phyloP scores from a whole-genome alignment of 148 eudicot species.

The Drosera capensis region DNA sequence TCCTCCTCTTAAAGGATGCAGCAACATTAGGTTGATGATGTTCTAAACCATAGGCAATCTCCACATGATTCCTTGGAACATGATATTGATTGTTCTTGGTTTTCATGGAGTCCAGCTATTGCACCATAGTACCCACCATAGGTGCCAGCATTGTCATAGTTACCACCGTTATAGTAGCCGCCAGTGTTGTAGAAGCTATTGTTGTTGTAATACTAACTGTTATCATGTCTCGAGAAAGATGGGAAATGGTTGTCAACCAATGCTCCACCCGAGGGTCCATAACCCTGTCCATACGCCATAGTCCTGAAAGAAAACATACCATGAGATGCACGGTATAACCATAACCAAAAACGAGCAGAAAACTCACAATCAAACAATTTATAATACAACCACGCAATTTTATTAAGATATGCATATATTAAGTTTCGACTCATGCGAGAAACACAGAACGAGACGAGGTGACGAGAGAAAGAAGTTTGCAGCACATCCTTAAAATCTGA shows the following conservation, averaged over 20 bases:
- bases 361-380: no score
- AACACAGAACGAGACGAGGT: no score
- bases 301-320: background rate
- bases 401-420: no score
- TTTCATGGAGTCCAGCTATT: slow-evolving; percentile 13
- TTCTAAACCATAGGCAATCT: slow-evolving; percentile 12
- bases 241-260: slow-evolving; percentile 14
- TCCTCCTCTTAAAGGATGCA: slow-evolving; percentile 55
- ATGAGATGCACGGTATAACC: background rate
- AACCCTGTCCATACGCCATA: background rate
- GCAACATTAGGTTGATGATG: slow-evolving; percentile 17
- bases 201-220: slow-evolving; percentile 14
- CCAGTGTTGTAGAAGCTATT: slow-evolving; percentile 7
- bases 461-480: no score
- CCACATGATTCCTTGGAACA: slow-evolving; percentile 17
- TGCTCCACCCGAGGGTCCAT: background rate
- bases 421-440: no score
- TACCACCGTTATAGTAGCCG: slow-evolving; percentile 11
- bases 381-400: no score
- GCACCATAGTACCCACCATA: no score
- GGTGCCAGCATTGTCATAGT: no score
- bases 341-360: background rate
- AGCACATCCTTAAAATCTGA: no score
- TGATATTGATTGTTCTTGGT: slow-evolving; percentile 16
- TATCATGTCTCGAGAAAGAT: slow-evolving; percentile 18